Evolutionary conservation across 2,329 filamentous ascomycete genomes (phyloP).

Genomic region (Aspergillus novoparasiticus): DNA sequence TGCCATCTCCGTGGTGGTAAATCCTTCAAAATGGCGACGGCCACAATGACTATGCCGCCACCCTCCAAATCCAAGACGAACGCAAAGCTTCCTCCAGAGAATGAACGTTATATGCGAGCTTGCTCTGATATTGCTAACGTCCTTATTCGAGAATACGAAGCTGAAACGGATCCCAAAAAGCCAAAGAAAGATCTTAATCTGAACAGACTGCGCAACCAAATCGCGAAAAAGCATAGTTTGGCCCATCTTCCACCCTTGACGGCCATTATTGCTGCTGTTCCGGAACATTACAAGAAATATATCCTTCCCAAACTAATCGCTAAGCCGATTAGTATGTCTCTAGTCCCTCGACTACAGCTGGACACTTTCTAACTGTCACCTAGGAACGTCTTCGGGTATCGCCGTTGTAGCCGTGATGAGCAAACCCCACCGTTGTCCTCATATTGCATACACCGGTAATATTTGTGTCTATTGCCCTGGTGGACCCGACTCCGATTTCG

Average conservation of each 20-base stretch:
- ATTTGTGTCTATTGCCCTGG: conserved; percentile 99
- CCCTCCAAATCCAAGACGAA: conserved; percentile 65
- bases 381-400: conserved; percentile 91
- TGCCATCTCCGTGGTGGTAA: not conserved
- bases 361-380: conserved; percentile 6
- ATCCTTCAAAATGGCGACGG: conserved; percentile 60
- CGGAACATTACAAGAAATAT: conserved; percentile 99
- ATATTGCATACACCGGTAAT: conserved; percentile 97
- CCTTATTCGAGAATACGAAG: conserved; percentile 91
- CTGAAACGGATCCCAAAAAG: conserved; percentile 70
- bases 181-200: conserved; percentile 87
- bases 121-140: conserved; percentile 95
- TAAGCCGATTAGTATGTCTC: conserved; percentile 79
- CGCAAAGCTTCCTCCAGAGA: conserved; percentile 81
- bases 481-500: conserved; percentile 96
- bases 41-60: conserved; percentile 61
- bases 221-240: conserved; percentile 90
- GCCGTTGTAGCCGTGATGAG: conserved; percentile 99
- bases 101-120: conserved; percentile 88
- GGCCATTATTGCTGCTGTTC: conserved; percentile 95
- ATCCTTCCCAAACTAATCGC: conserved; percentile 95
- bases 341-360: not conserved
- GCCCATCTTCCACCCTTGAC: conserved; percentile 87
- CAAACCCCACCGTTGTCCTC: conserved; percentile 95
- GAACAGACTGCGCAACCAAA: conserved; percentile 81